Conservation (phyloP, 164 flowering plant species). For the Euptelea pleiosperma region DNA sequence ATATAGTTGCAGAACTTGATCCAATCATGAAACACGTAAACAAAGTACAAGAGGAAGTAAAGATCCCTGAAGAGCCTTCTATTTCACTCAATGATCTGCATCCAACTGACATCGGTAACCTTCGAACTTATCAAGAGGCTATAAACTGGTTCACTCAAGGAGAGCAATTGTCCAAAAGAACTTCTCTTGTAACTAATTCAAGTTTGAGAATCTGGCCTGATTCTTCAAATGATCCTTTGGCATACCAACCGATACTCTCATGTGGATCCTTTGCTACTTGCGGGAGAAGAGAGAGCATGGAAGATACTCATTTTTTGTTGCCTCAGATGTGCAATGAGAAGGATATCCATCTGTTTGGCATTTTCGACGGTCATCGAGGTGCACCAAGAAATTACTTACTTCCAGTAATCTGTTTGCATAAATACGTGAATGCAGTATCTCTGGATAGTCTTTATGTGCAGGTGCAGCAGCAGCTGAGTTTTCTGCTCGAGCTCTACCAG, state of each 20-base stretch:
- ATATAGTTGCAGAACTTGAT: slow-evolving; percentile 57
- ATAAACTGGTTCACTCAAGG: slow-evolving; percentile 75
- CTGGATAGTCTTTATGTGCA: slow-evolving; percentile 27
- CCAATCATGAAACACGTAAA: slow-evolving; percentile 30
- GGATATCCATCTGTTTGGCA: slow-evolving; percentile 69
- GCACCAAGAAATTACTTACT: slow-evolving; percentile 1
- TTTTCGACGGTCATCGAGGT: slow-evolving; percentile 99
- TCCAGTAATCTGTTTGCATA: background rate
- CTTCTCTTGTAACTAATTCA: slow-evolving; percentile 24
- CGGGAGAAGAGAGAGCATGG: slow-evolving; percentile 95
- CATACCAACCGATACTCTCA: slow-evolving; percentile 61
- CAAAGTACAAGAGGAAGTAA: slow-evolving; percentile 21
- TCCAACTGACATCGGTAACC: slow-evolving; percentile 18
- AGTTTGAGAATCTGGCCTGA: slow-evolving; percentile 29
- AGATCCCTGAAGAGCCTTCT: slow-evolving; percentile 17
- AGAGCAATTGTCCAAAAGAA: slow-evolving; percentile 31
- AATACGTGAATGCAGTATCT: slow-evolving; percentile 3
- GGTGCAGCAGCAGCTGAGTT: slow-evolving; percentile 99
- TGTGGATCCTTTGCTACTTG: slow-evolving; percentile 91
- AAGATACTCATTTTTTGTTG: slow-evolving; percentile 82
- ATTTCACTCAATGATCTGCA: slow-evolving; percentile 20
- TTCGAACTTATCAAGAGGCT: slow-evolving; percentile 34
- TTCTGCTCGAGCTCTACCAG: slow-evolving; percentile 76
- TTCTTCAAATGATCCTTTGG: slow-evolving; percentile 27
- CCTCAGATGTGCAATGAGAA: slow-evolving; percentile 56